Evolutionary conservation across 1,284 basidiomycete species (phyloP), one percentile per base, ranked within the genome.

Genomic region (Fomitopsis schrenkii): DNA sequence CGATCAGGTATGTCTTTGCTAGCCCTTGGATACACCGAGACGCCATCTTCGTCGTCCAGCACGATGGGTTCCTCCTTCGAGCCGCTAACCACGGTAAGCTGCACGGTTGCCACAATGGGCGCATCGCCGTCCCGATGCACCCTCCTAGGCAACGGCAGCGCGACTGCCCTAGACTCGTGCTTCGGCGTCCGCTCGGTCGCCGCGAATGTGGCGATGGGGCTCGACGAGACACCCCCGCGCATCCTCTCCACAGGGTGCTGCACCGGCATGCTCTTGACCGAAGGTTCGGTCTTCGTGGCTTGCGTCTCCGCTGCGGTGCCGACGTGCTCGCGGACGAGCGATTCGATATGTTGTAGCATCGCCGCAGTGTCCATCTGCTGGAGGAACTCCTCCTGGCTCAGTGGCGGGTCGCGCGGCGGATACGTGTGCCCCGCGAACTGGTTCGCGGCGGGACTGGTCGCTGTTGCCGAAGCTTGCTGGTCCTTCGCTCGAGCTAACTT

Each of bases 261-360:
- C 14, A n/a, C 48, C 4, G 4, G 48, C 48, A 22, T 1, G 2
- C 14, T 40, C 38, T 40, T 15, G 12, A 5, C 28, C 2, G 14
- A 17, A 19, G n/a, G 42, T 8, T 15, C 42, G 7, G 8, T n/a
- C 22, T 19, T 45, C 48, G 48, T 17, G 10, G 12, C 28, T 22
- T 14, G 48, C 14, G 45, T 9, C 10, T 33, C 48, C 12, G 48
- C 38, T 15, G 38, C 38, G 9, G 38, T 28, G 50, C 33, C 41
- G 40, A 44, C 36, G 10, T 59, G 48, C 26, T 58, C 46, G 8
- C 38, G 46, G 30, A 58, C 30, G 35, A 58, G 46, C n/a, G 57
- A 28, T 17, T 58, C 57, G 35, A 58, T n/a, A 10, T 52, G 58
- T 19, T 53, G 8, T 19, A 59, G 48, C 58, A 53, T 59, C 3